These are phyloP conservation scores for Diophrys appendiculata DNA, from an alignment of 73 alveolate species.

Conservation along the genomic window DNA sequence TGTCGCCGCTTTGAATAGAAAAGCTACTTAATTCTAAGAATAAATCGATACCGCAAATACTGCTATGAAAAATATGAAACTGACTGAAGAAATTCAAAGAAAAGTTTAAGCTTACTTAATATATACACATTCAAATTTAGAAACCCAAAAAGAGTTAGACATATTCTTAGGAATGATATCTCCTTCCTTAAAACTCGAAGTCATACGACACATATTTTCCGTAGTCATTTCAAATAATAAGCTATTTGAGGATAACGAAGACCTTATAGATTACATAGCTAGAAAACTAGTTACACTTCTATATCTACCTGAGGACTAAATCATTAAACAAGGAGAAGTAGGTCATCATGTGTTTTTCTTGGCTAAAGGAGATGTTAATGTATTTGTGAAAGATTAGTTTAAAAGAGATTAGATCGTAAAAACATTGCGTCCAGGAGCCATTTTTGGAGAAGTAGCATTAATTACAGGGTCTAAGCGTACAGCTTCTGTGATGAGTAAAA, in stretches of 20 bases:
- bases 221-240: constrained; percentile 3
- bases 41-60: constrained; percentile 46
- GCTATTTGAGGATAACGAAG: constrained; percentile 17
- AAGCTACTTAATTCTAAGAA: constrained; percentile 41
- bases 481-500: constrained; percentile 87
- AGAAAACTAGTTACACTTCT: constrained; percentile 29
- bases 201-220: constrained; percentile 21
- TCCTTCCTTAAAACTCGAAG: constrained; percentile 37
- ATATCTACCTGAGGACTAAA: constrained; percentile 53
- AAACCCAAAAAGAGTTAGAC: constrained; percentile 41
- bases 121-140: constrained; percentile 5
- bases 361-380: constrained; percentile 59
- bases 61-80: constrained; percentile 51
- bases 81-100: constrained; percentile 43
- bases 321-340: constrained; percentile 46
- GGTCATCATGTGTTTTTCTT: constrained; percentile 45
- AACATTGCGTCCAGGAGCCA: constrained; percentile 79
- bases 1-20: constrained; percentile 38
- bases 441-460: constrained; percentile 95
- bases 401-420: constrained; percentile 67
- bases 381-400: constrained; percentile 49
- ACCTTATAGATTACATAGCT: constrained; percentile 26
- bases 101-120: constrained; percentile 33
- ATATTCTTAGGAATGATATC: constrained; percentile 38
- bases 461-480: constrained; percentile 84